Conservation (phyloP, 179 eudicot species). For the Silene coronaria region DNA sequence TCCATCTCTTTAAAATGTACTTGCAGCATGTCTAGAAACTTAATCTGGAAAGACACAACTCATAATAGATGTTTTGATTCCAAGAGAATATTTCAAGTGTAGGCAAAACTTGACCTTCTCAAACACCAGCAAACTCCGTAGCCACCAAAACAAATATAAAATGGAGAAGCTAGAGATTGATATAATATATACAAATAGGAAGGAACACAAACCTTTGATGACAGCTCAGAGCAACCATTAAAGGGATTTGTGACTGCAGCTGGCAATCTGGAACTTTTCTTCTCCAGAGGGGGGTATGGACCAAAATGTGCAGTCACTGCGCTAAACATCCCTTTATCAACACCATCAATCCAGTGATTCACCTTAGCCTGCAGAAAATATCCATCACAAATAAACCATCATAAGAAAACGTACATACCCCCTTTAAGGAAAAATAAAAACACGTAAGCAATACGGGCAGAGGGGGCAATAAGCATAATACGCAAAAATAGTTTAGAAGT, state of each 20-base stretch:
- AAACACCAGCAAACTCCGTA: neutral
- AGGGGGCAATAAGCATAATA: neutral
- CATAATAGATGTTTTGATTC: neutral
- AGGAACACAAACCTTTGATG: conserved; percentile 35
- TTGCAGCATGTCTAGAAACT: no score
- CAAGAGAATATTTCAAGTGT: neutral
- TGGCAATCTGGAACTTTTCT: conserved; percentile 33
- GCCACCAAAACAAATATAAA: neutral
- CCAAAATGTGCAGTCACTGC: conserved; percentile 65
- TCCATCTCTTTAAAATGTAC: neutral
- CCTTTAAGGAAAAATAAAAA: neutral
- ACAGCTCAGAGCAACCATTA: conserved; percentile 45
- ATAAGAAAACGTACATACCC: neutral
- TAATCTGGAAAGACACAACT: neutral
- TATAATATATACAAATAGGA: neutral
- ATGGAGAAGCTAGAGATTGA: neutral
- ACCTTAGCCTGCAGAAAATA: conserved; percentile 46
- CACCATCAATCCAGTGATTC: conserved; percentile 55
- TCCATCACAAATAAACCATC: conserved; percentile 11
- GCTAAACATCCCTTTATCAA: conserved; percentile 28
- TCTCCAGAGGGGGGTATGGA: conserved; percentile 35
- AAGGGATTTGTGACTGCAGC: conserved; percentile 43
- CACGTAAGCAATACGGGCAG: no score
- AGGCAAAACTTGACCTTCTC: neutral
- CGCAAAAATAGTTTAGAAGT: neutral